Conservation (phyloP, 1,139 yeast species). For the Taphrina deformans region DNA sequence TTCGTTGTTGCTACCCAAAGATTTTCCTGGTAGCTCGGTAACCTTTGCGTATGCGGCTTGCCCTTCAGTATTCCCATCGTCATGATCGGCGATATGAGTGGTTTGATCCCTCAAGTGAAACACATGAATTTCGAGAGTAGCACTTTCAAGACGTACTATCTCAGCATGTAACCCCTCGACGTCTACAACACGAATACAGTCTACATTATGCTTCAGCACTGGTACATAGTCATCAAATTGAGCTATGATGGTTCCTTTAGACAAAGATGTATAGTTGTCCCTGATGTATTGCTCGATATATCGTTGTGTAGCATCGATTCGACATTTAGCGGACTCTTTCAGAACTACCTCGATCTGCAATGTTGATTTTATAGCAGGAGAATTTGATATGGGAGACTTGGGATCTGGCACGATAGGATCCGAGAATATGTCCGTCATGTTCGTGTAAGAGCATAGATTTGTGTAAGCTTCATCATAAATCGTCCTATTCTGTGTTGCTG, state of each 20-base stretch:
- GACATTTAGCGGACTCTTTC: constrained; percentile 2
- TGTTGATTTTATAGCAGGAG: not conserved
- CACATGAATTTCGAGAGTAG: constrained; percentile 36
- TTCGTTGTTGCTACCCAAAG: constrained; percentile 32
- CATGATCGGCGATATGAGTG: not conserved
- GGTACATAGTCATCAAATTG: constrained; percentile 33
- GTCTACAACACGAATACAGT: constrained; percentile 37
- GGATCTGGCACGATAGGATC: constrained; percentile 3
- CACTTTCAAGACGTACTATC: constrained; percentile 33
- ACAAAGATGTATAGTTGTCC: constrained; percentile 38
- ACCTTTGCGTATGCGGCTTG: constrained; percentile 35
- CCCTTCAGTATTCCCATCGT: constrained; percentile 35
- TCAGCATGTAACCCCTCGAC: constrained; percentile 36
- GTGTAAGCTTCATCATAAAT: not conserved
- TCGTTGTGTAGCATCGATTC: constrained; percentile 26
- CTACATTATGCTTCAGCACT: constrained; percentile 29
- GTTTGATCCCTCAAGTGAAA: constrained; percentile 34
- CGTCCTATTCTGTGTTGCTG: not conserved
- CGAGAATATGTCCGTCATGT: not conserved
- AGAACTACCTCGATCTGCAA: constrained; percentile 35
- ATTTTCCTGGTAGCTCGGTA: constrained; percentile 35
- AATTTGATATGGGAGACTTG: not conserved
- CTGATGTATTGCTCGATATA: constrained; percentile 34
- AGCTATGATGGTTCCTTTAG: constrained; percentile 30
- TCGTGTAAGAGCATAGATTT: not conserved